Evolutionary conservation across 805 yeast species (phyloP), one percentile per base, ranked within the genome.

Genomic region (Metschnikowia arizonensis): DNA sequence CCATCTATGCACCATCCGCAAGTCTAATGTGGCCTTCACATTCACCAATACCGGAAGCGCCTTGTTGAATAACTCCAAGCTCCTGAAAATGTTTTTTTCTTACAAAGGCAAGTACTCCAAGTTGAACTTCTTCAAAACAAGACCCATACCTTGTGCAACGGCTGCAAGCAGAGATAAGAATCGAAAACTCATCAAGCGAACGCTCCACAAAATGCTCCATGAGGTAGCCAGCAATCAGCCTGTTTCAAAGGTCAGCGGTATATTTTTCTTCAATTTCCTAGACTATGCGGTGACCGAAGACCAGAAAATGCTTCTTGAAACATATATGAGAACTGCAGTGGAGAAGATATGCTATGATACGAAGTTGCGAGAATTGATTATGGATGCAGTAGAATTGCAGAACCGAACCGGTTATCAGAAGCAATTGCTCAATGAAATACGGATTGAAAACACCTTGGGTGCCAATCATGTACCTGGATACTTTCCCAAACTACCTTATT

Each of bases 1-100:
- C 50, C 50, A 50, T 35, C 35, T 65, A 5, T 51, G 64, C 11
- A n/a, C 39, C 33, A 57, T 55, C 33, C 57, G 74, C 32, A 70
- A 70, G 49, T 68, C 74, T 9, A 67, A 62, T 42, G 54, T 71
- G 29, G 69, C 75, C 10, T 62, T 63, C 42, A 62, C 63, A 2
- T 64, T 65, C 50, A 58, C 64, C 33, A 62, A 65, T 44, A 50
- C 42, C n/a, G 60, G 62, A 2, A 58, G 65, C 3, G 58, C 45
- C 32, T 53, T 53, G 7, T 49, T 68, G 25, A 70, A 70, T 46
- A 58, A 60, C 48, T 17, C 47, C 1, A 30, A 15, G 2, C 56
- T 69, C 14, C 65, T 56, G 30, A 49, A 48, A 2, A 45, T 42
- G 10, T 42, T 65, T 24, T 43, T 35, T 17, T 29, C 35, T 3